Conservation (phyloP, 208 protist genomes). For the Angomonas ambiguus region DNA sequence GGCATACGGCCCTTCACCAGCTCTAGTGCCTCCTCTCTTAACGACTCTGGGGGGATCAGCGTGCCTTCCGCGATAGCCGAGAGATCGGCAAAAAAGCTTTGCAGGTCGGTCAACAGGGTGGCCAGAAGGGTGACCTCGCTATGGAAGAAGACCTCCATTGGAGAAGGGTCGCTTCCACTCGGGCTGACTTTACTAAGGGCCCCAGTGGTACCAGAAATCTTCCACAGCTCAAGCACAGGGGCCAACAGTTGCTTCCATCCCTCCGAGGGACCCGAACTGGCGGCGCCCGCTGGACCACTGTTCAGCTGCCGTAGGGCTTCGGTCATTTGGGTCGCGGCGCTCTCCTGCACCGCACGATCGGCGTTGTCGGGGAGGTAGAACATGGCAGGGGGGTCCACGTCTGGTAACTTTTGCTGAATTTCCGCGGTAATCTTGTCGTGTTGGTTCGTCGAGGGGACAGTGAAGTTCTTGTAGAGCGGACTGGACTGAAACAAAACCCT, state of each 20-base stretch:
- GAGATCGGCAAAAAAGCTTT: conserved; percentile 59
- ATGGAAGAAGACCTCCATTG: conserved; percentile 90
- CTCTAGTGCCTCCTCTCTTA: conserved; percentile 69
- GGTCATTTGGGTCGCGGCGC: conserved; percentile 35
- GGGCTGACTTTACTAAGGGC: conserved; percentile 16
- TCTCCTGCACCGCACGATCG: conserved; percentile 88
- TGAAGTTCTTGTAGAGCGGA: conserved; percentile 44
- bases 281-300: neutral
- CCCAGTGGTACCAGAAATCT: conserved; percentile 29
- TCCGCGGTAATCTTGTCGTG: conserved; percentile 48
- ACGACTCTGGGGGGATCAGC: conserved; percentile 63
- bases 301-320: conserved; percentile 79
- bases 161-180: conserved; percentile 34
- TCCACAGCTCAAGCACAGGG: conserved; percentile 86
- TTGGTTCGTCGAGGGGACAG: conserved; percentile 43
- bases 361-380: conserved; percentile 93
- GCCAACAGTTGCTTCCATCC: conserved; percentile 72
- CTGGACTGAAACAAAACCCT: conserved; percentile 34
- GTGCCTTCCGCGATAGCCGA: conserved; percentile 75
- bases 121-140: conserved; percentile 78
- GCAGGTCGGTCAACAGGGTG: conserved; percentile 57
- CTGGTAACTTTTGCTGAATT: conserved; percentile 52
- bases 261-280: conserved; percentile 52
- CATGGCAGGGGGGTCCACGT: conserved; percentile 68
- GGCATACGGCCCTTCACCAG: conserved; percentile 85